phyloP scores from a whole-genome alignment of 2,329 filamentous ascomycete species.

The Xylariomycetidae sp. region DNA sequence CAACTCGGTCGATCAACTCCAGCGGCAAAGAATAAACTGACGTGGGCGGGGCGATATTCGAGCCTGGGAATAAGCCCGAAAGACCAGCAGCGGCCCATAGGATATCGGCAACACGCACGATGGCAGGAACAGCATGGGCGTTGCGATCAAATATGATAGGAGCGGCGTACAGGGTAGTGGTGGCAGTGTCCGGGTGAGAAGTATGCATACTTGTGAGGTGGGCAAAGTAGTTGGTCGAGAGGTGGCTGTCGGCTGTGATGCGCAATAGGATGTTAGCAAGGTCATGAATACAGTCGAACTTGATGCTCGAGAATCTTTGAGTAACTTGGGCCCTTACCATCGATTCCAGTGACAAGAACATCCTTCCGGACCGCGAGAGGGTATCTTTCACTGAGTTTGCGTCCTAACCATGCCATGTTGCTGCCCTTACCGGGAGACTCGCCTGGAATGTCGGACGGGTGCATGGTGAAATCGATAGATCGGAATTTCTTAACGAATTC shows the following conservation, averaged over 20 bases:
- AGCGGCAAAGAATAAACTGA: conserved; percentile 70
- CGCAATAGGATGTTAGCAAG: conserved; percentile 12
- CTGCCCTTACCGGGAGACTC: conserved; percentile 72
- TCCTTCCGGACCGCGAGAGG: conserved; percentile 48
- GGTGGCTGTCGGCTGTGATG: conserved; percentile 62
- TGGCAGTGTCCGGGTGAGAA: conserved; percentile 52
- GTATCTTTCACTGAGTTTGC: conserved; percentile 60
- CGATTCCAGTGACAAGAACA: conserved; percentile 67
- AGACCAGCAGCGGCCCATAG: conserved; percentile 68
- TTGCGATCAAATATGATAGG: conserved; percentile 74
- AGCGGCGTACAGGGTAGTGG: conserved; percentile 62
- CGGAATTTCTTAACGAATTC: conserved; percentile 62
- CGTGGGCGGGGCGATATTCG: conserved; percentile 63
- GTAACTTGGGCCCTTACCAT: conserved; percentile 49
- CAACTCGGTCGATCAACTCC: conserved; percentile 61
- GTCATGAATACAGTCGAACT: conserved; percentile 8
- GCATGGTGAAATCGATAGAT: conserved; percentile 62
- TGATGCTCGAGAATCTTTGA: too few species aligned
- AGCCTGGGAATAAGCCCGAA: conserved; percentile 62
- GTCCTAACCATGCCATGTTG: conserved; percentile 68
- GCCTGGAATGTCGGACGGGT: conserved; percentile 60
- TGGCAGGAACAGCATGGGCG: conserved; percentile 60
- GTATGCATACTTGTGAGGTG: conserved; percentile 61
- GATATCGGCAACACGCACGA: conserved; percentile 68
- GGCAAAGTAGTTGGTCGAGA: conserved; percentile 63